phyloP scores from a whole-genome alignment of 2,329 filamentous ascomycete genomes.

The Colletotrichum sp. region DNA sequence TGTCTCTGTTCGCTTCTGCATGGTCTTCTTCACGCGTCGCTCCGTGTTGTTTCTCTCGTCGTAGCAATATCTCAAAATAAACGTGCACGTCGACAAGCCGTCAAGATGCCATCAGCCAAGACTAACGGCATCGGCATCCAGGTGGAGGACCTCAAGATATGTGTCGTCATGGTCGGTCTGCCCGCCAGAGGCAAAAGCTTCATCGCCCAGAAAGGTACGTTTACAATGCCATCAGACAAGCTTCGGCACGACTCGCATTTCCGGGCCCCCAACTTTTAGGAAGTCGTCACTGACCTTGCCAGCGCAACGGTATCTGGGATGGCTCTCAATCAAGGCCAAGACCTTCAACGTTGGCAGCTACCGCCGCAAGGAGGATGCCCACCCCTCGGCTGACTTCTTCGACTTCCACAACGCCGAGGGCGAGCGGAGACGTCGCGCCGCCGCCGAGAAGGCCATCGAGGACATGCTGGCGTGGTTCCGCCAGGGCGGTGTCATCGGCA shows the following conservation, averaged over 20 bases:
- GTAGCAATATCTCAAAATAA: not conserved
- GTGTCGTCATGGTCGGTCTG: slow-evolving; percentile 97
- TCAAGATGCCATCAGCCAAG: slow-evolving; percentile 47
- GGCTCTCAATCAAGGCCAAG: slow-evolving; percentile 92
- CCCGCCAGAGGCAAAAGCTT: slow-evolving; percentile 96
- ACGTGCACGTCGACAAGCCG: not conserved
- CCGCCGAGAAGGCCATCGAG: slow-evolving; percentile 87
- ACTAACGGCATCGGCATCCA: slow-evolving; percentile 76
- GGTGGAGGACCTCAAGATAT: slow-evolving; percentile 96
- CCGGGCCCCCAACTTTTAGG: too few species aligned
- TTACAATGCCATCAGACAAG: not conserved
- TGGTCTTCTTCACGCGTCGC: not conserved
- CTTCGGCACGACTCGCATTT: not conserved
- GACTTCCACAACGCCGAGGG: slow-evolving; percentile 89
- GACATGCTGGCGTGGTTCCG: slow-evolving; percentile 97
- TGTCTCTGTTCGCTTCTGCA: slow-evolving; percentile 1
- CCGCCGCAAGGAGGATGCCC: slow-evolving; percentile 85
- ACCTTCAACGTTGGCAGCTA: slow-evolving; percentile 99
- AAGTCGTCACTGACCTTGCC: not conserved
- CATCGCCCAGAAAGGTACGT: slow-evolving; percentile 91
- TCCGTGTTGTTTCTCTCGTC: not conserved
- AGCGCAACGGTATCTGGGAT: slow-evolving; percentile 94
- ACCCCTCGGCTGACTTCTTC: slow-evolving; percentile 94
- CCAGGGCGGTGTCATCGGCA: slow-evolving; percentile 80
- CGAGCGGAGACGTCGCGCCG: slow-evolving; percentile 84